Percentiles rank a stretch among this genome's conserved stretches.
phyloP scores from a whole-genome alignment of 2,329 filamentous ascomycete genomes.

The Neospermospora avenae region DNA sequence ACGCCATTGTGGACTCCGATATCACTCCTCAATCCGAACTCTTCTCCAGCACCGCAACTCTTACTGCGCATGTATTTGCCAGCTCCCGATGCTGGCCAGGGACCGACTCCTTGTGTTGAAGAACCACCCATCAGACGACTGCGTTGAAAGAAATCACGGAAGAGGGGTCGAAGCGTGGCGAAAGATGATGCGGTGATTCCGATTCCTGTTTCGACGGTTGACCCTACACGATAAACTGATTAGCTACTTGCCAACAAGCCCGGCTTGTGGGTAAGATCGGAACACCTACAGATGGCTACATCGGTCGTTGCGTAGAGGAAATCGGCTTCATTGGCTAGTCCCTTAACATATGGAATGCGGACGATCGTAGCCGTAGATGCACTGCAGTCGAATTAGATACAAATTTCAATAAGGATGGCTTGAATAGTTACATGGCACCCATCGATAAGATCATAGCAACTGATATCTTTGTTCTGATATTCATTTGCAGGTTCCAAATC shows the following conservation, averaged over 20 bases:
- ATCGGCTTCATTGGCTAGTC: slow-evolving; percentile 36
- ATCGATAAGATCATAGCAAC: slow-evolving; percentile 33
- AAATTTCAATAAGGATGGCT: neutral
- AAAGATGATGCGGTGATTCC: slow-evolving; percentile 40
- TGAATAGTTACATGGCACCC: slow-evolving; percentile 38
- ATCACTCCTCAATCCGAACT: slow-evolving; percentile 21
- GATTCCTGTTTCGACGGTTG: slow-evolving; percentile 40
- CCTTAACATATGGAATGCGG: slow-evolving; percentile 41
- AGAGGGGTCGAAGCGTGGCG: slow-evolving; percentile 40
- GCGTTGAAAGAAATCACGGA: slow-evolving; percentile 26
- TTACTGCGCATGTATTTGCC: slow-evolving; percentile 16
- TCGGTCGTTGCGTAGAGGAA: slow-evolving; percentile 40
- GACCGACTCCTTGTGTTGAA: slow-evolving; percentile 1
- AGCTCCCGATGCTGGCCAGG: slow-evolving; percentile 11
- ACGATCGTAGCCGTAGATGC: slow-evolving; percentile 42
- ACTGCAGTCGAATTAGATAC: slow-evolving; percentile 25
- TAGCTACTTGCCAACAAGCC: neutral
- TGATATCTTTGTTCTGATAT: slow-evolving; percentile 38
- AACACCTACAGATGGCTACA: slow-evolving; percentile 36
- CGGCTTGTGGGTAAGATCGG: too few species aligned
- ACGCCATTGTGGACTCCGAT: slow-evolving; percentile 18
- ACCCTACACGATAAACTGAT: slow-evolving; percentile 27
- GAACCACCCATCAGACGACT: slow-evolving; percentile 16
- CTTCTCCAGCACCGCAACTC: slow-evolving; percentile 8
- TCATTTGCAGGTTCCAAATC: slow-evolving; percentile 42